phyloP scores from a whole-genome alignment of 257 asterid species.

The Solanum ossicruentum region DNA sequence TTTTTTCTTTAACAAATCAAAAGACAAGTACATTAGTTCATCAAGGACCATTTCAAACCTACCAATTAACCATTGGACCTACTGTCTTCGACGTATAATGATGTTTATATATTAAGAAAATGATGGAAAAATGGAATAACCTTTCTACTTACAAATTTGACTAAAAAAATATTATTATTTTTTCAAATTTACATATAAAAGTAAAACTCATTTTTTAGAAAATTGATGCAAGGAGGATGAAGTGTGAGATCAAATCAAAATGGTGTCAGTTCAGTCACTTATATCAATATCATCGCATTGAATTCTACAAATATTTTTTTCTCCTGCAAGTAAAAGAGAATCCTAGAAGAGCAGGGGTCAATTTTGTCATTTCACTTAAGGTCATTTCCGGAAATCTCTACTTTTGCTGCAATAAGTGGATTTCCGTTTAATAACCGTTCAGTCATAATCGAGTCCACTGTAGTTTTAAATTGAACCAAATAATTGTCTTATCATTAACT shows the following conservation, averaged over 20 bases:
- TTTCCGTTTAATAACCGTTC: slow-evolving; percentile 5
- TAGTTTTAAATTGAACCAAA: not conserved
- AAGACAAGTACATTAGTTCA: not conserved
- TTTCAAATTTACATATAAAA: not conserved
- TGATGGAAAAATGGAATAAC: too few species aligned
- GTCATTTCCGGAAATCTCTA: not conserved
- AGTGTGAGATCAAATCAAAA: not conserved
- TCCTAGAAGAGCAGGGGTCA: not conserved
- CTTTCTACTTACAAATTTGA: too few species aligned
- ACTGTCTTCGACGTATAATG: too few species aligned
- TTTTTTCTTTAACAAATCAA: too few species aligned
- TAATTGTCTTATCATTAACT: not conserved
- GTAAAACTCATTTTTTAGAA: not conserved
- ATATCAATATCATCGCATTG: not conserved
- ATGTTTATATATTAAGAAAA: too few species aligned
- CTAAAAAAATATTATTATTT: too few species aligned
- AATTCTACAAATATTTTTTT: not conserved
- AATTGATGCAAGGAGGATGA: not conserved
- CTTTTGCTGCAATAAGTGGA: not conserved
- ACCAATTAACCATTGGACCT: too few species aligned
- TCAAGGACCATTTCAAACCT: too few species aligned
- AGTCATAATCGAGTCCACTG: slow-evolving; percentile 7
- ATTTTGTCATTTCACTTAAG: slow-evolving; percentile 1
- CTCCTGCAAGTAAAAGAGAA: not conserved
- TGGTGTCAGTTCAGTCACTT: not conserved